Percentiles rank a stretch among this genome's conserved stretches.
phyloP scores from a whole-genome alignment of 2,329 filamentous ascomycete species.

The Xylaria sp. region DNA sequence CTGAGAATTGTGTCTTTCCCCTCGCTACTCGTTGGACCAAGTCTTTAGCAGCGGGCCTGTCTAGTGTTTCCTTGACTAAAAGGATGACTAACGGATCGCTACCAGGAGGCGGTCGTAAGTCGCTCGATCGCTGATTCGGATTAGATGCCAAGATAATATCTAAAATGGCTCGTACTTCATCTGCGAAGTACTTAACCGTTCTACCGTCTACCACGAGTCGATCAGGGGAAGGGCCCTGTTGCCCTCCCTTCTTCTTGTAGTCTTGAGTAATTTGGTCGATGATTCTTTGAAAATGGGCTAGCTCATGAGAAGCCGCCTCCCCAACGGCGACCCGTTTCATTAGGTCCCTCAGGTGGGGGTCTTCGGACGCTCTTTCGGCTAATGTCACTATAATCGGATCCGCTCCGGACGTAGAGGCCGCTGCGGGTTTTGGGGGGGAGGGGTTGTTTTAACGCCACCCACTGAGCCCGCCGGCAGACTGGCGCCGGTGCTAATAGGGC shows the following conservation, averaged over 20 bases:
- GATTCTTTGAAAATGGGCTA: conserved; percentile 78
- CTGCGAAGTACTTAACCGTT: conserved; percentile 65
- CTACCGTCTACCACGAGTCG: conserved; percentile 59
- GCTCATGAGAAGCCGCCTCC: conserved; percentile 71
- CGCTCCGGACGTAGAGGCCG: conserved; percentile 39
- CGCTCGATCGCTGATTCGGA: conserved; percentile 58
- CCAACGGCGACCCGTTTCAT: conserved; percentile 86
- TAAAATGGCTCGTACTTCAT: conserved; percentile 62
- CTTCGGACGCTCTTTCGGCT: conserved; percentile 75
- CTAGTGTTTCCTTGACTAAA: conserved; percentile 62
- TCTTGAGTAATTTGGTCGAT: conserved; percentile 77
- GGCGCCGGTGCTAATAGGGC: not conserved
- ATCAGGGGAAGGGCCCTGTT: conserved; percentile 60
- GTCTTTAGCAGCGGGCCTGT: conserved; percentile 54
- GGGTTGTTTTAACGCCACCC: conserved; percentile 15
- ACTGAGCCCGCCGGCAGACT: not conserved
- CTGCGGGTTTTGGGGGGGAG: conserved; percentile 30
- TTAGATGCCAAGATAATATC: conserved; percentile 66
- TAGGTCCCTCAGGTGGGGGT: conserved; percentile 73
- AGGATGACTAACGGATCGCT: conserved; percentile 62
- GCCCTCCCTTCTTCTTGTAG: conserved; percentile 57
- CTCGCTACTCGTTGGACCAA: conserved; percentile 61
- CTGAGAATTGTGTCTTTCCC: conserved; percentile 55
- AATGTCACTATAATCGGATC: conserved; percentile 83
- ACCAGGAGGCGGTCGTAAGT: conserved; percentile 58